phyloP scores from a whole-genome alignment of 306 rosid genomes.

The Corylus avellana region DNA sequence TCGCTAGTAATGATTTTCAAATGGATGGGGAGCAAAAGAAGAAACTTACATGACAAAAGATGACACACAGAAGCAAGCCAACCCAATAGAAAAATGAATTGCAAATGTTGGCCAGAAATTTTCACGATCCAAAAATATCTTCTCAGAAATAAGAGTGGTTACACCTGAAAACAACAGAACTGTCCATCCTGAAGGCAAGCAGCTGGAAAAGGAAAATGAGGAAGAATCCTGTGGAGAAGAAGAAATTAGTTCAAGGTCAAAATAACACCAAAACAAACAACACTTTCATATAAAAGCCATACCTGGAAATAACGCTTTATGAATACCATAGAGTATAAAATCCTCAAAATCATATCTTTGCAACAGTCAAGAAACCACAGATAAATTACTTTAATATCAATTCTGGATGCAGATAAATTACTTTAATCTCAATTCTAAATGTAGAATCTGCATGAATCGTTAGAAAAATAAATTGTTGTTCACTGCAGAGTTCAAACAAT shows the following conservation, averaged over 20 bases:
- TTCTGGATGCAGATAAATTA: background rate
- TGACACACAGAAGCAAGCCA: constrained; percentile 75
- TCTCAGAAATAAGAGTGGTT: constrained; percentile 73
- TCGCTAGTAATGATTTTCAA: background rate
- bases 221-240: constrained; percentile 61
- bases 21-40: constrained; percentile 15
- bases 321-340: constrained; percentile 68
- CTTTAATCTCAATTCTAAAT: background rate
- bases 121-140: constrained; percentile 62
- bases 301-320: constrained; percentile 82
- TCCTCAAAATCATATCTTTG: constrained; percentile 87
- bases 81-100: constrained; percentile 67
- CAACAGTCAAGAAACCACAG: constrained; percentile 58
- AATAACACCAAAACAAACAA: constrained; percentile 12
- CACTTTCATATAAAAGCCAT: constrained; percentile 27
- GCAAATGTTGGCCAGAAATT: constrained; percentile 71
- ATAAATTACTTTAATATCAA: background rate
- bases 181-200: constrained; percentile 89
- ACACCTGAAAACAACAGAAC: constrained; percentile 62
- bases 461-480: background rate
- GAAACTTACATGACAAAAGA: constrained; percentile 61
- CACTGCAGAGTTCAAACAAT: background rate
- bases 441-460: background rate
- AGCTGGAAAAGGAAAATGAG: constrained; percentile 64
- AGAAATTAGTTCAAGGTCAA: constrained; percentile 18